Evolutionary conservation across 805 yeast species (phyloP), one percentile per base, ranked within the genome.

Genomic region (Metschnikowia noctiluminum): DNA sequence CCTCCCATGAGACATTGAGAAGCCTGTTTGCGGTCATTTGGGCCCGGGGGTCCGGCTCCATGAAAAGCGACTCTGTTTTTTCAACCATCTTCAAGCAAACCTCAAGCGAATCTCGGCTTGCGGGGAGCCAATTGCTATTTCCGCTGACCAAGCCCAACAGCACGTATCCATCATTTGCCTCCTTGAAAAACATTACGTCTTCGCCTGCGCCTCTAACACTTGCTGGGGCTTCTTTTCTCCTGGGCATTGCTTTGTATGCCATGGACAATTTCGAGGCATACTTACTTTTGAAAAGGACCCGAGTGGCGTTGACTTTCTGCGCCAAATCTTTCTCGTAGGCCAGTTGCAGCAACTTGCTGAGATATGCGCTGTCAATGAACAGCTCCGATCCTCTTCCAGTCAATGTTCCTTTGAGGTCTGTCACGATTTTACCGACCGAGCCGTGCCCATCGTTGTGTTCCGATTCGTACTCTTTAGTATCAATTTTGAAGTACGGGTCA

Each of bases 61-160:
- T n/a, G 16, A 16, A 44, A 5, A 14, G 26, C 7, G 3, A 11
- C 26, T 27, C 31, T 7, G 39, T 26, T 11, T 4, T 26, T 10
- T 26, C 13, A 15, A 10, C 16, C 43, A 44, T 14, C 4, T 31
- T 32, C 13, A 14, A 15, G 12, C 38, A 38, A 1, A 39, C n/a
- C 7, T 15, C 16, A 1, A 15, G n/a, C 5, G 43, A 39, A 28
- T 44, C 42, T 16, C 16, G 14, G 38, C 13, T 14, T 3, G 39
- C 11, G 5, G 47, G 47, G 7, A 44, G 39, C 47, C 47, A 38
- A 12, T 38, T 31, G 35, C 39, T 38, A 15, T 38, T 30, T 12
- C 47, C 47, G 11, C 39, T 38, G 12, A 44, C 27, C 1, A 44
- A 9, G 3, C 42, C 39, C n/a, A 44, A 28, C 14, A 38, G 21